phyloP scores from a whole-genome alignment of 1,284 basidiomycete genomes.

The Lignosus rhinocerotis region DNA sequence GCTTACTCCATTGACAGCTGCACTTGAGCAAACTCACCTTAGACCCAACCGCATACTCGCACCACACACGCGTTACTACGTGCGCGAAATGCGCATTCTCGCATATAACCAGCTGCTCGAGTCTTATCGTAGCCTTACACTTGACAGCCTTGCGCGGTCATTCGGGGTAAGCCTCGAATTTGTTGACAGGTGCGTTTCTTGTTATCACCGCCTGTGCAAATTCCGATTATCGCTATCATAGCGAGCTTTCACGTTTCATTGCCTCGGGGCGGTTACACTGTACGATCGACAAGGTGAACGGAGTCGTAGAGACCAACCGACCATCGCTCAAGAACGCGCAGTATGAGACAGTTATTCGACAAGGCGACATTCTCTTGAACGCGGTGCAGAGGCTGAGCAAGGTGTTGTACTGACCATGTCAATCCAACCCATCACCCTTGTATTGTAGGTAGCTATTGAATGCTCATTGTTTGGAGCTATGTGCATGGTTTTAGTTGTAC shows the following conservation, averaged over 20 bases:
- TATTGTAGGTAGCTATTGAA: constrained; percentile 17
- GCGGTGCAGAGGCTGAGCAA: constrained; percentile 75
- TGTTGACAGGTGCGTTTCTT: constrained; percentile 74
- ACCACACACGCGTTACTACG: constrained; percentile 88
- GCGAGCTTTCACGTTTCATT: constrained; percentile 93
- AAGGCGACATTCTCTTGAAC: constrained; percentile 88
- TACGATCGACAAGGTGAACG: constrained; percentile 93
- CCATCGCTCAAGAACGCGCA: constrained; percentile 85
- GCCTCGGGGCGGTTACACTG: constrained; percentile 87
- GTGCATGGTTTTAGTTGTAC: background rate
- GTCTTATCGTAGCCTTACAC: constrained; percentile 86
- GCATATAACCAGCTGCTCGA: constrained; percentile 93
- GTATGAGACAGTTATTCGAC: constrained; percentile 88
- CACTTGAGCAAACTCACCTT: constrained; percentile 86
- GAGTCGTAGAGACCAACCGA: constrained; percentile 93
- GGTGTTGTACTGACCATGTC: constrained; percentile 55
- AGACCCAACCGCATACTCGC: constrained; percentile 85
- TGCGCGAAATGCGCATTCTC: constrained; percentile 95
- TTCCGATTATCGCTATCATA: constrained; percentile 32
- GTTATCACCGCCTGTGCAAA: background rate
- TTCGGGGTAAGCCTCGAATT: constrained; percentile 92
- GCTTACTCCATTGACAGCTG: constrained; percentile 48
- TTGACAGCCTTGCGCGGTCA: constrained; percentile 84
- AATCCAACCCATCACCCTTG: constrained; percentile 3
- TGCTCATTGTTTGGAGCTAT: background rate